A percentile compares a stretch with the other conserved stretches of the same genome.
Conservation (phyloP, 139 green algal species). For the Asterochloris sp. region DNA sequence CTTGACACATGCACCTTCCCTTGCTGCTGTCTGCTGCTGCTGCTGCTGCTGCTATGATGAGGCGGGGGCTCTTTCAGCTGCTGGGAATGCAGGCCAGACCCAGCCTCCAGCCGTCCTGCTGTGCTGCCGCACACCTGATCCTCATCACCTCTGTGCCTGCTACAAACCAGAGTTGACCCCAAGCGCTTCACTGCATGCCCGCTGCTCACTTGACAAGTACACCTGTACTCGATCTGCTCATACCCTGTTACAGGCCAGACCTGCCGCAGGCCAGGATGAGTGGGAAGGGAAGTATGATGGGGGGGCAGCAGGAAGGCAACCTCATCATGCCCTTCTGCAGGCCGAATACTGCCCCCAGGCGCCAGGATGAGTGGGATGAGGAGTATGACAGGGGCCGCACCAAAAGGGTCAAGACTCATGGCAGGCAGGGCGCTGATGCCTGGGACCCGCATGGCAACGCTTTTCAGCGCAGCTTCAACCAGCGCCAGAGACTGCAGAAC, state of each 20-base stretch:
- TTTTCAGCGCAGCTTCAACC: not conserved
- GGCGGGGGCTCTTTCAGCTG: too few species aligned
- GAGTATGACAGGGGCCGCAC: slow-evolving; percentile 45
- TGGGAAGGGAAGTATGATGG: not conserved
- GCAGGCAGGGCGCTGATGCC: not conserved
- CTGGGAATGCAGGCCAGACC: too few species aligned
- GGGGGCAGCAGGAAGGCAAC: not conserved
- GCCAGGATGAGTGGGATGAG: slow-evolving; percentile 39
- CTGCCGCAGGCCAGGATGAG: not conserved
- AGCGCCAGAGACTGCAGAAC: not conserved
- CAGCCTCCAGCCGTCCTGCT: too few species aligned
- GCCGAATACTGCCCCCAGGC: not conserved
- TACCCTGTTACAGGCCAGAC: not conserved
- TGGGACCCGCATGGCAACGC: slow-evolving; percentile 4
- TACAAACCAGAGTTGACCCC: too few species aligned
- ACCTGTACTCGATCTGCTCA: not conserved
- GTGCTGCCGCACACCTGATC: too few species aligned
- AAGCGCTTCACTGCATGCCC: not conserved
- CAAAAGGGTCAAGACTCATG: slow-evolving; percentile 40
- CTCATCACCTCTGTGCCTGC: too few species aligned
- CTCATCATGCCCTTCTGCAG: not conserved
- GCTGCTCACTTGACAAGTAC: not conserved
- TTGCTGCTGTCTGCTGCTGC: too few species aligned
- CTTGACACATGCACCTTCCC: too few species aligned
- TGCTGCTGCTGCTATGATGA: too few species aligned